Base-by-base conservation (phyloP, 2,329 filamentous ascomycete genomes). In the Pseudocercospora ulei region DNA sequence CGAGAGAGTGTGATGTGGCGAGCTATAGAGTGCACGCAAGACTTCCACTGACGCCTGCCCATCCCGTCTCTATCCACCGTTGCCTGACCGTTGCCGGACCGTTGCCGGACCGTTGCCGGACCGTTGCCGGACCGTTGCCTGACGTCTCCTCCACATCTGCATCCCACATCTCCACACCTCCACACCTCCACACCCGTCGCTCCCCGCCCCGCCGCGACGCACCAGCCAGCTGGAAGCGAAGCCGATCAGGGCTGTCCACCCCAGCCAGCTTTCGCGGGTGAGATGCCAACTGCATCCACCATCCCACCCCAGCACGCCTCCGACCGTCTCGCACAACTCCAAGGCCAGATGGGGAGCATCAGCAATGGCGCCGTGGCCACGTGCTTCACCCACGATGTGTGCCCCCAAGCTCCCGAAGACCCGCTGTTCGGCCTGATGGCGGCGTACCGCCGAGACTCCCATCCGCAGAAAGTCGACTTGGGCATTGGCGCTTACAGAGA, bases 401-500 rank as follows among this genome's bases (percentile, higher is more conserved):
- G 53, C 13, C 50, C 52, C 23, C 54, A 53, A 30, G 90, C 90
- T 45, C 87, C 90, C 31, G 87, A 94, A 63, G 90, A 98, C 66
- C 78, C 88, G 50, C 76, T 98, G 60, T 98, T 98, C 60, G 87
- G 88, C 41, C 69, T 98, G 56, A 86, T 88, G 75, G 76, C 81
- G 48, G 86, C 84, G 46, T 98, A 80, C 71, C 78, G 78, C 57
- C 82, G 81, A 47, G 90, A 98, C 59, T 66, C 74, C 11, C 71
- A 68, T 40, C 63, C 71, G 41, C 76, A 83, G 64, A 98, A 98
- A 69, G 82, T 98, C 51, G 90, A 98, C 66, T 66, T 98, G 65
- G 87, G 90, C 61, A 75, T 96, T 67, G 90, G 90, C 54, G 90
- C 90, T 43, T 98, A 98, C 67, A 75, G 90, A 61, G 90, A 94